Percentiles rank a stretch among this genome's conserved stretches.
Evolutionary conservation across 176 grass and related monocot genomes (phyloP).

Genomic region (Elaeis guineensis): DNA sequence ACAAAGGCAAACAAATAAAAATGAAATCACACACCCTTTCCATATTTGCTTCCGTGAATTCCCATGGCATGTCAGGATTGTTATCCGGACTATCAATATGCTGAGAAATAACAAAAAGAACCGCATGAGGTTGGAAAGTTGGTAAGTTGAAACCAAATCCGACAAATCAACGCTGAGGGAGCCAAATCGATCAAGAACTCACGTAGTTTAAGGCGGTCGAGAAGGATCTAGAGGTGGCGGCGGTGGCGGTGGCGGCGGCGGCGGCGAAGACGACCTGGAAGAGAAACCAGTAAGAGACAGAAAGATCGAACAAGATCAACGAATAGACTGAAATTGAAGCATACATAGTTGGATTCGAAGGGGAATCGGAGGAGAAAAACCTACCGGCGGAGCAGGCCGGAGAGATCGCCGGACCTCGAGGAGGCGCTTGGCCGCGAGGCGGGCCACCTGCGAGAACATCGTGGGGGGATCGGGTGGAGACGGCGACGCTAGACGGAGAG

Average conservation of each 20-base stretch:
- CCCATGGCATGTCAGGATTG: slow-evolving; percentile 55
- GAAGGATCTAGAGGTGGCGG: slow-evolving; percentile 31
- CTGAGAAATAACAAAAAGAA: slow-evolving; percentile 29
- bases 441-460: slow-evolving; percentile 46
- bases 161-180: not conserved
- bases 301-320: not conserved
- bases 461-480: slow-evolving; percentile 3
- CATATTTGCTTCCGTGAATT: slow-evolving; percentile 69
- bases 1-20: not conserved
- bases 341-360: not conserved
- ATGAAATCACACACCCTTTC: slow-evolving; percentile 36
- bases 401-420: slow-evolving; percentile 24
- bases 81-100: slow-evolving; percentile 94
- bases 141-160: slow-evolving; percentile 3
- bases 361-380: slow-evolving; percentile 17
- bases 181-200: slow-evolving; percentile 15
- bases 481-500: too few relatives aligned
- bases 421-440: slow-evolving; percentile 54
- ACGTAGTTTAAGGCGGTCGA: slow-evolving; percentile 85
- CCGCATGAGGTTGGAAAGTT: not conserved
- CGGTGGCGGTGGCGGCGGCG: not conserved
- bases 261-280: slow-evolving; percentile 29
- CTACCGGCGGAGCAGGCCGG: slow-evolving; percentile 17
- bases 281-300: not conserved
- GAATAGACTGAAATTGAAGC: not conserved